Percentiles rank a stretch among this genome's conserved stretches.
Evolutionary conservation across 2,329 filamentous ascomycete species (phyloP).

Genomic region (Venturia aucupariae): DNA sequence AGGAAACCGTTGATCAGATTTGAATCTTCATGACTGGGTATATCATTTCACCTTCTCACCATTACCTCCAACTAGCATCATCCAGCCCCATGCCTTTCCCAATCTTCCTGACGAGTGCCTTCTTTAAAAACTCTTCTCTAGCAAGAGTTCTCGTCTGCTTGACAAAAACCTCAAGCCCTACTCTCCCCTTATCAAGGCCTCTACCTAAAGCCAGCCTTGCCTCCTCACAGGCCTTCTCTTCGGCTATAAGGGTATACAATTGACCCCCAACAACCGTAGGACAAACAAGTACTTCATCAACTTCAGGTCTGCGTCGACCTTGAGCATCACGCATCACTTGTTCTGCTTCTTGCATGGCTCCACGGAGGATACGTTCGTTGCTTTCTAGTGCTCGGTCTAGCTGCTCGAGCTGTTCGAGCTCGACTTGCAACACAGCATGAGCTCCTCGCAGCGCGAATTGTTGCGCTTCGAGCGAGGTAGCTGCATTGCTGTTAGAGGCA

Average conservation of each 20-base stretch:
- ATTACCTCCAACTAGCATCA: neutral
- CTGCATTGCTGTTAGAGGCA: constrained; percentile 61
- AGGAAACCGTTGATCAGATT: too few relatives aligned
- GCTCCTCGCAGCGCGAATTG: constrained; percentile 65
- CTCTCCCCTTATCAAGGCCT: constrained; percentile 62
- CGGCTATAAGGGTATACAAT: constrained; percentile 78
- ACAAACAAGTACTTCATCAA: constrained; percentile 88
- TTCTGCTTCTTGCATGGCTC: constrained; percentile 71
- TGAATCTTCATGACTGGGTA: too few relatives aligned
- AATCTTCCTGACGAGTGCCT: constrained; percentile 71
- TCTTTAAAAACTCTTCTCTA: constrained; percentile 75
- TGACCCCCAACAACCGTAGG: constrained; percentile 90
- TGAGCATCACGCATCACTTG: constrained; percentile 64
- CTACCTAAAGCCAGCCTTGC: constrained; percentile 74
- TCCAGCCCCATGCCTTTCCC: constrained; percentile 64
- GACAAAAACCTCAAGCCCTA: constrained; percentile 64
- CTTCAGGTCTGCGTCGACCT: constrained; percentile 58
- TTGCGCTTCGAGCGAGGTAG: constrained; percentile 70
- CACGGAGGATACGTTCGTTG: constrained; percentile 71
- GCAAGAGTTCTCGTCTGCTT: constrained; percentile 64
- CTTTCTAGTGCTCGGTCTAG: constrained; percentile 61
- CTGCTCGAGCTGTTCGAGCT: constrained; percentile 61
- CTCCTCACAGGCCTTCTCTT: constrained; percentile 79
- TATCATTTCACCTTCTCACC: neutral
- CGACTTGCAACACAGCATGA: constrained; percentile 59